A percentile compares a stretch with the other conserved stretches of the same genome.
phyloP scores from a whole-genome alignment of 371 early-diverging fungal species.

The Rhizopus microsporus region DNA sequence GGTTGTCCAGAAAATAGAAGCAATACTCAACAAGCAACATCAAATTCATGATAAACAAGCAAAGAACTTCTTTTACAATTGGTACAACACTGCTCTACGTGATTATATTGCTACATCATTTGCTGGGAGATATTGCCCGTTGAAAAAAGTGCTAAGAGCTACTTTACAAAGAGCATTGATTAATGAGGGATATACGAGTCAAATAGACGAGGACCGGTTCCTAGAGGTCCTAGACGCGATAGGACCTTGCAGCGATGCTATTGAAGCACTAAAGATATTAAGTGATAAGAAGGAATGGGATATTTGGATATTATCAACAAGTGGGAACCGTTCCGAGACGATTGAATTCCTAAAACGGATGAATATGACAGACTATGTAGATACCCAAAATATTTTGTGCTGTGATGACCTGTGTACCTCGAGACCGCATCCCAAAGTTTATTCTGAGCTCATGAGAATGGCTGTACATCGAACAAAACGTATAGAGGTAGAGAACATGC shows the following conservation, averaged over 20 bases:
- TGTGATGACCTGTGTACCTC: conserved; percentile 41
- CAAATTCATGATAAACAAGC: background rate
- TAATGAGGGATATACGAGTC: conserved; percentile 11
- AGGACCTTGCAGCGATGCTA: conserved; percentile 11
- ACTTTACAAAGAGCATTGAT: conserved; percentile 24
- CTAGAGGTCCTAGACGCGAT: conserved; percentile 24
- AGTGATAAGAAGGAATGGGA: conserved; percentile 27
- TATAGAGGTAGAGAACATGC: conserved; percentile 35
- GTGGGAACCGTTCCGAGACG: conserved; percentile 19
- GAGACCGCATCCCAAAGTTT: conserved; percentile 49
- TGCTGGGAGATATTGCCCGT: conserved; percentile 32
- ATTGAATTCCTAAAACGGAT: conserved; percentile 11
- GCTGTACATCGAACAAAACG: conserved; percentile 35
- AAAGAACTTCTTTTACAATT: conserved; percentile 25
- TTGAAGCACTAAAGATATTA: conserved; percentile 21
- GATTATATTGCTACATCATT: conserved; percentile 42
- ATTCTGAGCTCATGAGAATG: conserved; percentile 42
- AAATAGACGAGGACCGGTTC: conserved; percentile 12
- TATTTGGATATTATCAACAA: conserved; percentile 35
- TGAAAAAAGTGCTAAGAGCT: conserved; percentile 21
- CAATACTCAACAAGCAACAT: conserved; percentile 1
- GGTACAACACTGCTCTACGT: conserved; percentile 29
- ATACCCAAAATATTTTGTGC: conserved; percentile 22
- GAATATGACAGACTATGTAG: conserved; percentile 1
- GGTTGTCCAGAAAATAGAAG: conserved; percentile 24